Conservation (phyloP, 2,329 filamentous ascomycete species). For the Cadophora sp. region DNA sequence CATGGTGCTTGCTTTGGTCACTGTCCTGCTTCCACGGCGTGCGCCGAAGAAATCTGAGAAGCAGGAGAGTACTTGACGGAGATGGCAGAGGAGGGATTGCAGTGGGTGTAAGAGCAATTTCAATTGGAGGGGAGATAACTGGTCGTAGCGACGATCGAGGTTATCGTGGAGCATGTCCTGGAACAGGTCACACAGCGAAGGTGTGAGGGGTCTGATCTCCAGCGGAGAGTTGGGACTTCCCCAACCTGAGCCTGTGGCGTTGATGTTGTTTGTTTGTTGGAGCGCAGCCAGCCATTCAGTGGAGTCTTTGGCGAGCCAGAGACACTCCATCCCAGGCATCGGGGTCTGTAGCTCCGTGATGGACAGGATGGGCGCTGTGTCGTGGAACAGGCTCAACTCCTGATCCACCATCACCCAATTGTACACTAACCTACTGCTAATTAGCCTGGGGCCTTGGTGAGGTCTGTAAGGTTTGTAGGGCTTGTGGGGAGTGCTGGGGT, state of each 20-base stretch:
- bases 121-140: slow-evolving; percentile 61
- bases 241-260: slow-evolving; percentile 40
- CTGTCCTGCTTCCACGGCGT: slow-evolving; percentile 51
- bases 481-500: neutral
- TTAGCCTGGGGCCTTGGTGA: slow-evolving; percentile 2
- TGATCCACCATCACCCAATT: slow-evolving; percentile 79
- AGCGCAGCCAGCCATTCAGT: slow-evolving; percentile 65
- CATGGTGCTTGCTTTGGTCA: slow-evolving; percentile 66
- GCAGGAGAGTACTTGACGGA: slow-evolving; percentile 69
- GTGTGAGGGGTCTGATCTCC: slow-evolving; percentile 56
- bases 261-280: slow-evolving; percentile 63
- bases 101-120: slow-evolving; percentile 73
- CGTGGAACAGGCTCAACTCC: slow-evolving; percentile 71
- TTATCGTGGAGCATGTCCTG: slow-evolving; percentile 72
- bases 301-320: slow-evolving; percentile 67
- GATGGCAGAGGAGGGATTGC: slow-evolving; percentile 68
- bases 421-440: slow-evolving; percentile 65
- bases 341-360: slow-evolving; percentile 70
- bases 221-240: slow-evolving; percentile 58
- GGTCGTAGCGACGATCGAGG: slow-evolving; percentile 54
- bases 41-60: slow-evolving; percentile 62
- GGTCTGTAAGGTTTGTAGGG: neutral
- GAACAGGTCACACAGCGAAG: slow-evolving; percentile 70
- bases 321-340: slow-evolving; percentile 64
- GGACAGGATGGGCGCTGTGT: slow-evolving; percentile 66